Evolutionary conservation across 805 yeast species (phyloP), one percentile per base, ranked within the genome.

Genomic region (Hanseniaspora jakobsenii): DNA sequence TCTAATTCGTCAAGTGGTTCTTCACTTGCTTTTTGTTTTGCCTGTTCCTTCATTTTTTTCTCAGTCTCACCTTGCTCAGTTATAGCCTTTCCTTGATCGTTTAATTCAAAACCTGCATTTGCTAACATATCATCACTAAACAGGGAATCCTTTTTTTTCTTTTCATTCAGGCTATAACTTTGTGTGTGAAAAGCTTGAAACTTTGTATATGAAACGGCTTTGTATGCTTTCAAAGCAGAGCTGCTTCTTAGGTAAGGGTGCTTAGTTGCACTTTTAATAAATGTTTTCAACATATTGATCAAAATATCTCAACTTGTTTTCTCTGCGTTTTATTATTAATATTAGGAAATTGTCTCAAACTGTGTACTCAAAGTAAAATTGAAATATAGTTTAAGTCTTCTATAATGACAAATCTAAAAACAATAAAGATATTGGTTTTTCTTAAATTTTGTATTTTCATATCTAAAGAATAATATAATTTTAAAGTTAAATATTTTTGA

Each of bases 101-200:
- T 73, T 3, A 66, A 59, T 47, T 84, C 89, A 47, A 86, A 75
- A 30, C 95, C 95, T 10, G 94, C 94, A 55, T 77, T 75, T 26
- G 81, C 78, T 48, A 87, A 69, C 55, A 86, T 55, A 56, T 86
- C 94, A 50, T 87, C 95, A 38, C 80, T 77, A 50, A 87, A 66
- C 52, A 86, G 72, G 16, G 82, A 71, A 27, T 27, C n/a, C 3
- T 34, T 14, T 13, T 19, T 16, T 22, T 42, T 35, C 34, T 42
- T 27, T 21, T 28, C 35, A 21, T 40, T 40, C 17, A 42, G 17
- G 8, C 34, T 14, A 6, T 17, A 16, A 22, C 26, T 47, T 54
- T 53, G 34, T 53, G 26, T 42, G n/a, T 35, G 39, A 12, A 42
- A 42, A 12, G 8, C 7, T 9, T 32, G 32, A 13, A 28, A 5